Percentiles rank a stretch among this genome's conserved stretches.
phyloP scores from a whole-genome alignment of 2,329 filamentous ascomycete genomes.

The Cyclaneusma minus region DNA sequence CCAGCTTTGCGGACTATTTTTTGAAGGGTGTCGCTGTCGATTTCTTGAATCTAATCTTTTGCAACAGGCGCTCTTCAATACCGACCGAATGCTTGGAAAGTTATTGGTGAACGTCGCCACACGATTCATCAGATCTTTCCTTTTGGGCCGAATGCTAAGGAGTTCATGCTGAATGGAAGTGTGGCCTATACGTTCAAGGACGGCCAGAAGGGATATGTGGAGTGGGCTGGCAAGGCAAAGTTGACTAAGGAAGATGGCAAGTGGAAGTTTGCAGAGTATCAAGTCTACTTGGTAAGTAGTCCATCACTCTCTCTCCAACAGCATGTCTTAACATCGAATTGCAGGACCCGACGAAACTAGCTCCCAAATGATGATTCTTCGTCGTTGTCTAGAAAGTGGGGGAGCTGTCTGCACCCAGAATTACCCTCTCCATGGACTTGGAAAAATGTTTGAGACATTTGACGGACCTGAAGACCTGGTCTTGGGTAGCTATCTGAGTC shows the following conservation, averaged over 20 bases:
- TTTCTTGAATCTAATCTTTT: slow-evolving; percentile 2
- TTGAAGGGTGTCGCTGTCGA: no score
- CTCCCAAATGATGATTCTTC: no score
- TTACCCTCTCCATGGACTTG: no score
- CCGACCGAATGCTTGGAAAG: slow-evolving; percentile 36
- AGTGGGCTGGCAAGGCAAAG: slow-evolving; percentile 14
- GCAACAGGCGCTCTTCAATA: slow-evolving; percentile 31
- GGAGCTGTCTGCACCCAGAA: no score
- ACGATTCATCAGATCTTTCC: slow-evolving; percentile 30
- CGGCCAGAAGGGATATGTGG: slow-evolving; percentile 19
- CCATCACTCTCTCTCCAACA: no score
- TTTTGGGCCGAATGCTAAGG: slow-evolving; percentile 26
- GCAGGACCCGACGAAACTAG: no score
- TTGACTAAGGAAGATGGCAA: slow-evolving; percentile 11
- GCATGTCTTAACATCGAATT: no score
- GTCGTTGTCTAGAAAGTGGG: no score
- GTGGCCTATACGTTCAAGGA: slow-evolving; percentile 36
- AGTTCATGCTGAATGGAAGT: slow-evolving; percentile 37
- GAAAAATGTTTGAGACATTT: no score
- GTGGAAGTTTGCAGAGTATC: slow-evolving; percentile 16
- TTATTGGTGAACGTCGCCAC: slow-evolving; percentile 29
- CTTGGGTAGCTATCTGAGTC: no score
- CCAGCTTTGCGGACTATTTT: no score
- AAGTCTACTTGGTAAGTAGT: slow-evolving; percentile 16
- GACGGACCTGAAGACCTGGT: no score